phyloP scores from a whole-genome alignment of 495 filamentous ascomycete genomes.

The Astrothelium subdiscretum region DNA sequence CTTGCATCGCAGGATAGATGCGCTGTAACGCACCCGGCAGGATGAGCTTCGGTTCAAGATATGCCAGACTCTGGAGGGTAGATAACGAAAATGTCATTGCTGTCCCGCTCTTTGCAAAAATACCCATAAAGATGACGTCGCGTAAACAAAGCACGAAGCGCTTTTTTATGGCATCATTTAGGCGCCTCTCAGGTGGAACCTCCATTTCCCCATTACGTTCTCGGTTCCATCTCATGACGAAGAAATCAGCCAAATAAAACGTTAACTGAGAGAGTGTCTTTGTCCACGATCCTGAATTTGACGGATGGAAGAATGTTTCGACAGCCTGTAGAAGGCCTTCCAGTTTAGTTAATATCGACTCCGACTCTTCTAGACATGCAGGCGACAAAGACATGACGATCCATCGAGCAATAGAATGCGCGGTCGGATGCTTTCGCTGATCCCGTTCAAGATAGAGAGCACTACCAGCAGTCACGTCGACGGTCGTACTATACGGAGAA shows the following conservation, averaged over 20 bases:
- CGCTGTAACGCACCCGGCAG: constrained; percentile 87
- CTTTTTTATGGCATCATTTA: constrained; percentile 69
- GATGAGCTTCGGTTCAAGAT: constrained; percentile 83
- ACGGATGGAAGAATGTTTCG: constrained; percentile 98
- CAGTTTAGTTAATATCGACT: constrained; percentile 68
- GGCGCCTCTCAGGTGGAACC: constrained; percentile 60
- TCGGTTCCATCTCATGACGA: constrained; percentile 94
- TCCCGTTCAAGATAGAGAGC: constrained; percentile 82
- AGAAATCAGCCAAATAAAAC: constrained; percentile 89
- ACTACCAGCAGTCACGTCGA: constrained; percentile 73
- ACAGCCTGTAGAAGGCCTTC: constrained; percentile 92
- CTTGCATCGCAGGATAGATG: constrained; percentile 94
- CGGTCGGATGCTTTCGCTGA: constrained; percentile 78
- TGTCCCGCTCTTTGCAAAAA: constrained; percentile 86
- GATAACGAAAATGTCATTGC: constrained; percentile 86
- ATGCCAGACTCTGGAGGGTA: constrained; percentile 77
- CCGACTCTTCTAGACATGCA: constrained; percentile 56
- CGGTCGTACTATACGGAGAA: constrained; percentile 71
- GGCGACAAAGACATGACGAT: constrained; percentile 91
- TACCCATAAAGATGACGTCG: constrained; percentile 96
- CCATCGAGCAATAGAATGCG: constrained; percentile 90
- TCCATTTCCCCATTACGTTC: constrained; percentile 88
- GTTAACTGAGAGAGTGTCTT: constrained; percentile 80
- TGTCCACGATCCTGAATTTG: constrained; percentile 89
- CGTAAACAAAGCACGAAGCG: constrained; percentile 84